A percentile compares a stretch with the other conserved stretches of the same genome.
Evolutionary conservation across 805 yeast species (phyloP).

Genomic region (Candida lessepsii): DNA sequence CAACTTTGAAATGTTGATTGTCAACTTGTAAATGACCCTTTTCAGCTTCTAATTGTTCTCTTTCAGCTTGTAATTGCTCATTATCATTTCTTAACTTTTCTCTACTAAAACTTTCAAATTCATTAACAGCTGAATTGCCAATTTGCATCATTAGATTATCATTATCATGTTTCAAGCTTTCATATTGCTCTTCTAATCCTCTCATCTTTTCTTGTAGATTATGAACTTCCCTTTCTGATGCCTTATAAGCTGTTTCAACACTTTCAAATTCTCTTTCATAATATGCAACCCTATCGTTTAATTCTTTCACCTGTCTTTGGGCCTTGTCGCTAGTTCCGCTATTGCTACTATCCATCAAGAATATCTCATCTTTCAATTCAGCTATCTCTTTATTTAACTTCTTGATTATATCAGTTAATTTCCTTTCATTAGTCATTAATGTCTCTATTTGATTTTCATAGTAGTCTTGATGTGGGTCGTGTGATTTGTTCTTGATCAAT

Average conservation of each 20-base stretch:
- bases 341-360: conserved; percentile 18
- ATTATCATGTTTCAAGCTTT: conserved; percentile 27
- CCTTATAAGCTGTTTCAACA: conserved; percentile 23
- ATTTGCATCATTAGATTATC: conserved; percentile 24
- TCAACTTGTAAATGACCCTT: conserved; percentile 17
- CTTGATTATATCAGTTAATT: conserved; percentile 19
- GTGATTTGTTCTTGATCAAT: conserved; percentile 19
- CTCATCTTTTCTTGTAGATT: conserved; percentile 18
- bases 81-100: conserved; percentile 25
- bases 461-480: conserved; percentile 15
- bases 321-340: conserved; percentile 13
- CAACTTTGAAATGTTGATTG: neutral
- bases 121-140: conserved; percentile 21
- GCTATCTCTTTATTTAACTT: conserved; percentile 27
- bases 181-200: conserved; percentile 19
- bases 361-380: conserved; percentile 25
- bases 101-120: conserved; percentile 22
- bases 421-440: conserved; percentile 20
- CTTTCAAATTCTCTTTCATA: conserved; percentile 29
- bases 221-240: conserved; percentile 24
- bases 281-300: conserved; percentile 24
- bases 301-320: conserved; percentile 20
- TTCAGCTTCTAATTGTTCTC: conserved; percentile 19
- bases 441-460: conserved; percentile 26
- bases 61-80: conserved; percentile 8